phyloP scores from a whole-genome alignment of 2,329 filamentous ascomycete species.

The Eutypella sp. region DNA sequence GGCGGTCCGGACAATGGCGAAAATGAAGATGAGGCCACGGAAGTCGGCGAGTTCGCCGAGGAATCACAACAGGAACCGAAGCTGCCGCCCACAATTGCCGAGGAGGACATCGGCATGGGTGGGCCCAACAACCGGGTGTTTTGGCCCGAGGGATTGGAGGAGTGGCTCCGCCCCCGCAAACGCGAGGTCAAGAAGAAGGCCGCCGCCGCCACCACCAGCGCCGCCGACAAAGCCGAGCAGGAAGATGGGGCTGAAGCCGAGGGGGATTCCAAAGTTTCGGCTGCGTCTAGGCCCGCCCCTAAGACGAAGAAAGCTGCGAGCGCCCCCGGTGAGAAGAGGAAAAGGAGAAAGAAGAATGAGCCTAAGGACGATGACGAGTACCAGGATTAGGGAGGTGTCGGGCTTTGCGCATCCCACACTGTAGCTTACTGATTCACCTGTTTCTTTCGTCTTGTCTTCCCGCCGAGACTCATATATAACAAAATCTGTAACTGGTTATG shows the following conservation, averaged over 20 bases:
- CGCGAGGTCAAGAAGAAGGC: constrained; percentile 55
- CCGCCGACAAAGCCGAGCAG: constrained; percentile 3
- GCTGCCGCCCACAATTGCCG: constrained; percentile 44
- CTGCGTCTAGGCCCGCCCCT: too few species aligned
- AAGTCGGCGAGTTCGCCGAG: constrained; percentile 30
- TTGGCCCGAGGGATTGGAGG: constrained; percentile 85
- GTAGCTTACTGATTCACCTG: too few species aligned
- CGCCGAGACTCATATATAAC: too few species aligned
- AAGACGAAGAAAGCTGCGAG: too few species aligned
- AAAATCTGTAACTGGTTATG: too few species aligned
- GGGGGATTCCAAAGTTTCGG: background rate
- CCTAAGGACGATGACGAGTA: background rate
- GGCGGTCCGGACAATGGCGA: constrained; percentile 25
- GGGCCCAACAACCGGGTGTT: constrained; percentile 78
- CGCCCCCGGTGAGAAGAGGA: background rate
- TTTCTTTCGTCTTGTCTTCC: too few species aligned
- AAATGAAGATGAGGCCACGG: constrained; percentile 28
- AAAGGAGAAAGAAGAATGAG: background rate
- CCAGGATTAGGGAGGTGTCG: background rate
- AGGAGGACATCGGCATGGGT: constrained; percentile 79
- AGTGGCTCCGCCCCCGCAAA: constrained; percentile 82
- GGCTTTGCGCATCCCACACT: too few species aligned
- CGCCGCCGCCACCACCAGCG: background rate
- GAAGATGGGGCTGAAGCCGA: background rate
- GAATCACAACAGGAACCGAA: constrained; percentile 37